A percentile compares a stretch with the other conserved stretches of the same genome.
Evolutionary conservation across 805 yeast species (phyloP).

Genomic region (Yarrowia sp.): DNA sequence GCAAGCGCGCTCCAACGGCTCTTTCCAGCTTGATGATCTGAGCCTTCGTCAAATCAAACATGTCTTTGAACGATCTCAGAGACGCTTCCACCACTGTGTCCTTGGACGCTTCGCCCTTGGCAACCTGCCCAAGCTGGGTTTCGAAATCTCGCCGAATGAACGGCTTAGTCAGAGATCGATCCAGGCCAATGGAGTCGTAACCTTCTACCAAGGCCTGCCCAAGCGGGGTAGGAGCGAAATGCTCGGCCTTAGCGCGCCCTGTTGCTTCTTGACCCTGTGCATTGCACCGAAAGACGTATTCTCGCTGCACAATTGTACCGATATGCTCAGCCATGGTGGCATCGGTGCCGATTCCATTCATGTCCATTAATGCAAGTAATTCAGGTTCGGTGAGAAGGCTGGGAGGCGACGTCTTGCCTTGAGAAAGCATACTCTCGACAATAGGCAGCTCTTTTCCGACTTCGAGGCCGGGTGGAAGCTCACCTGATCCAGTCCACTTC

Average conservation of each 20-base stretch:
- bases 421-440: slow-evolving; percentile 55
- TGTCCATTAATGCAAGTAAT: slow-evolving; percentile 89
- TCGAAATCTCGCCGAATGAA: slow-evolving; percentile 78
- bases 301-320: slow-evolving; percentile 66
- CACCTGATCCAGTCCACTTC: slow-evolving; percentile 65
- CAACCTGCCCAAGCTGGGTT: slow-evolving; percentile 59
- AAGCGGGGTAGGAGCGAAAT: slow-evolving; percentile 70
- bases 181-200: slow-evolving; percentile 74
- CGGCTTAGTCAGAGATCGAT: slow-evolving; percentile 81
- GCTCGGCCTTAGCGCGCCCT: slow-evolving; percentile 14
- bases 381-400: slow-evolving; percentile 85
- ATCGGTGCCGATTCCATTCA: slow-evolving; percentile 96
- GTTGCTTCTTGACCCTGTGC: slow-evolving; percentile 12
- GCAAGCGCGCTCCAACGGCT: not conserved
- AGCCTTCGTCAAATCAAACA: not conserved
- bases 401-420: slow-evolving; percentile 82
- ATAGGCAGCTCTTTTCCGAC: slow-evolving; percentile 59
- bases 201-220: slow-evolving; percentile 90
- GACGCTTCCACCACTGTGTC: slow-evolving; percentile 47
- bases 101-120: slow-evolving; percentile 58
- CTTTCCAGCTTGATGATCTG: slow-evolving; percentile 1
- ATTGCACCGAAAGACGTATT: slow-evolving; percentile 55
- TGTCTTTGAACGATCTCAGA: not conserved
- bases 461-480: slow-evolving; percentile 58
- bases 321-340: slow-evolving; percentile 99